Percentiles rank a stretch among this genome's conserved stretches.
Evolutionary conservation across 306 rosid genomes (phyloP).

Genomic region (Cyclanthera cordifolia): DNA sequence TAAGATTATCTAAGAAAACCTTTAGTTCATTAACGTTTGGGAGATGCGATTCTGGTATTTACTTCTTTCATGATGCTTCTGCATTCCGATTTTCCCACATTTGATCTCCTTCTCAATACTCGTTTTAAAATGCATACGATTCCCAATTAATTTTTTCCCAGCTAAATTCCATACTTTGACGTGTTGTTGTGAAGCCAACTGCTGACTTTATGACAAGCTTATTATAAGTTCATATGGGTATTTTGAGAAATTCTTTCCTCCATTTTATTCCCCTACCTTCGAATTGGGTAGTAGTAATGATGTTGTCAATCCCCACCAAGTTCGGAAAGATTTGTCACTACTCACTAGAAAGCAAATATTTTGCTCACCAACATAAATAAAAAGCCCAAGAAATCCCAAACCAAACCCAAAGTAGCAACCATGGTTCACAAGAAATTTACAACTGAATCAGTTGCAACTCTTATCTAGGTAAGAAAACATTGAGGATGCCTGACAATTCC

Average conservation of each 20-base stretch:
- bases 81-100: too few species aligned
- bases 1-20: neutral
- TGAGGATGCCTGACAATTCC: neutral
- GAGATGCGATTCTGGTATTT: too few species aligned
- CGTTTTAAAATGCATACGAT: neutral
- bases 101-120: too few species aligned
- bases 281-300: neutral
- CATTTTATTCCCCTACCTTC: neutral
- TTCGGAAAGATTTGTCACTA: neutral
- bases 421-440: neutral
- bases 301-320: neutral
- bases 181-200: neutral
- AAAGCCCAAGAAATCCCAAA: neutral
- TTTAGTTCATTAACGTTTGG: too few species aligned
- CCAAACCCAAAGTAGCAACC: neutral
- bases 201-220: neutral
- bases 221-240: neutral
- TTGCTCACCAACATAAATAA: neutral
- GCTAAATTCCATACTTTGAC: neutral
- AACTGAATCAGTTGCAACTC: neutral
- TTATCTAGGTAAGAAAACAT: conserved; percentile 1
- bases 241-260: neutral
- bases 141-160: neutral
- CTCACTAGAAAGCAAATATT: neutral
- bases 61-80: too few species aligned